Conservation (phyloP, 2,329 filamentous ascomycete species). For the Pestalotiopsis sp. region DNA sequence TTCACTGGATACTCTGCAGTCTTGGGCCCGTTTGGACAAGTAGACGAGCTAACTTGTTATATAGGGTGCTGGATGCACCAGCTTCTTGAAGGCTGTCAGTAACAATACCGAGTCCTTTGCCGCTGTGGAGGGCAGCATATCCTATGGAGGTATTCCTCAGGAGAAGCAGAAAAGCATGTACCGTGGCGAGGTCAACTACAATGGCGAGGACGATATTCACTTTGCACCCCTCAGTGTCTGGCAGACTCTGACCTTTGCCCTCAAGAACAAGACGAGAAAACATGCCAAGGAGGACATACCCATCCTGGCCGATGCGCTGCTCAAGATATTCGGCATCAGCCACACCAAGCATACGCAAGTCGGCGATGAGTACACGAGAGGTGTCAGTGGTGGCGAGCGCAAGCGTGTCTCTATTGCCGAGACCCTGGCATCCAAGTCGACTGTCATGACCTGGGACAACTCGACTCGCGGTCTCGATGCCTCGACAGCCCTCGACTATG, state of each 20-base stretch:
- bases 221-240: slow-evolving; percentile 76
- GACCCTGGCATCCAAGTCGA: slow-evolving; percentile 72
- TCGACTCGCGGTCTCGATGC: slow-evolving; percentile 74
- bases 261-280: slow-evolving; percentile 76
- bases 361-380: slow-evolving; percentile 72
- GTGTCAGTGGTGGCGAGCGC: slow-evolving; percentile 79
- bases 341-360: slow-evolving; percentile 77
- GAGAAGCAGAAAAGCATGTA: slow-evolving; percentile 70
- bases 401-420: slow-evolving; percentile 83
- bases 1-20: background rate
- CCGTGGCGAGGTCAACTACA: slow-evolving; percentile 78
- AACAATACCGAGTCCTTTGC: slow-evolving; percentile 71
- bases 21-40: background rate
- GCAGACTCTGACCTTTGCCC: slow-evolving; percentile 76
- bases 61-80: slow-evolving; percentile 70
- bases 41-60: slow-evolving; percentile 46
- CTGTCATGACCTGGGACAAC: slow-evolving; percentile 78
- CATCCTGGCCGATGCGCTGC: slow-evolving; percentile 68
- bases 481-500: slow-evolving; percentile 77
- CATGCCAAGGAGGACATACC: slow-evolving; percentile 65
- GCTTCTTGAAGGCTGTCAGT: slow-evolving; percentile 75
- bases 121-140: slow-evolving; percentile 68
- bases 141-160: slow-evolving; percentile 72
- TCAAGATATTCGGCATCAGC: slow-evolving; percentile 78
- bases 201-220: slow-evolving; percentile 76